Base-by-base conservation (phyloP, 306 rosid species). In the Trifolium fragiferum region DNA sequence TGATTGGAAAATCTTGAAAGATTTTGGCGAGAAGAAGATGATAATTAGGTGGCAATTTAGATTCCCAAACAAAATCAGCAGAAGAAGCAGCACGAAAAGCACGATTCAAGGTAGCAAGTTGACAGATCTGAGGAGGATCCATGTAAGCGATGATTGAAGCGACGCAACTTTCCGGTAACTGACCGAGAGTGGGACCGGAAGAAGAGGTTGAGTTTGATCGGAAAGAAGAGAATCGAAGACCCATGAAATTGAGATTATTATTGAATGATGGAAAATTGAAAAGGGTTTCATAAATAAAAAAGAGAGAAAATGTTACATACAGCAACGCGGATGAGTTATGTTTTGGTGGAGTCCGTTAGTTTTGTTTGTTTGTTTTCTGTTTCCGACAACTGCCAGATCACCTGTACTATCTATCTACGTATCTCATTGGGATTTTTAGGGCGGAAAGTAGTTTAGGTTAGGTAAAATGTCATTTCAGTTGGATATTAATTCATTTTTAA, bases 11-110 rank as follows among this genome's bases (percentile, higher is more conserved):
- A 80, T 81, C 84, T 2, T 84, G 46, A 55, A 89, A 80, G 30
- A 94, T 78, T 27, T 77, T 66, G 3, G 47, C 63, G 10, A 84
- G 55, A 20, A 94, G 84, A 69, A 43, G 32, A 32, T 62, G 38
- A 64, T 83, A 92, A 81, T 94, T 94, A 1, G 86, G 12, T 0
- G 99, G 99, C 20, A 94, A 77, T 68, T 94, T 94, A 15, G 97
- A 89, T 47, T 94, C 96, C 99, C 97, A 94, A 27, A 94, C 90
- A 20, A 87, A 92, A 87, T 94, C 96, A 0, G 97, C 97, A 83
- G 85, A 83, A 3, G 99, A 90, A 58, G 97, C 97, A 2, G 87
- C 92, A 1, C 92, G 95, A 53, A 94, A 94, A 20, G 96, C 85
- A 62, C 92, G 92, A 64, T 86, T 94, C 74, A 94, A 71, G 37